Evolutionary conservation across 768 basidiomycete species (phyloP), one percentile per base, ranked within the genome.

Genomic region (Cytidiella melzeri): DNA sequence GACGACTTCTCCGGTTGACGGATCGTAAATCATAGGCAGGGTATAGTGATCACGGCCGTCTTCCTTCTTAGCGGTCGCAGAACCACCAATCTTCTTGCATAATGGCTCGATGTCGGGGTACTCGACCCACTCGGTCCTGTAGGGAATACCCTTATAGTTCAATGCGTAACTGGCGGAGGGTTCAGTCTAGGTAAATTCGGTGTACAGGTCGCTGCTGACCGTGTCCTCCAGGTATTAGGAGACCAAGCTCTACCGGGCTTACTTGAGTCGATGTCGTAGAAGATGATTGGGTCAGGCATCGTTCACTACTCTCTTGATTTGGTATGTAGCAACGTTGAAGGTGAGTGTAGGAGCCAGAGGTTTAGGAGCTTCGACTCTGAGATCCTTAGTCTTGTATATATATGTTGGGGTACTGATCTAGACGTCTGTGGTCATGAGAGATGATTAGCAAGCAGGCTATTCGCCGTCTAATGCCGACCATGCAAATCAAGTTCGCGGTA

Each of bases 121-220:
- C 50, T 80, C 77, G 47, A 80, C 58, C 72, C 74, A 77, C 40
- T 71, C 67, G 3, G 77, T 79, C 55, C 65, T 69, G 62, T 74
- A 74, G 1, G 70, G 58, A 20, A 73, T 41, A 21, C 61, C 59
- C 54, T 76, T 75, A 61, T 66, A 62, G 51, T 73, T 72, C 45
- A 73, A 55, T 5, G 67, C 66, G 47, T 48, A 56, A 13, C 60
- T 63, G 38, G 23, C 18, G 24, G 27, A 44, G 26, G 19, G 21
- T 15, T n/a, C 2, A 21, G 30, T 10, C 27, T 5, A 7, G 45
- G 12, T 11, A 43, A 15, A 38, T 15, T 38, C 40, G 2, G 10
- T n/a, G 11, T 41, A n/a, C 18, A 23, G 3, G 40, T 41, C 40
- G 19, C 40, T 38, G 37, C 2, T n/a, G 34, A 51, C 50, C 50